phyloP scores from a whole-genome alignment of 2,329 filamentous ascomycete species.

The Aspergillus unguis region DNA sequence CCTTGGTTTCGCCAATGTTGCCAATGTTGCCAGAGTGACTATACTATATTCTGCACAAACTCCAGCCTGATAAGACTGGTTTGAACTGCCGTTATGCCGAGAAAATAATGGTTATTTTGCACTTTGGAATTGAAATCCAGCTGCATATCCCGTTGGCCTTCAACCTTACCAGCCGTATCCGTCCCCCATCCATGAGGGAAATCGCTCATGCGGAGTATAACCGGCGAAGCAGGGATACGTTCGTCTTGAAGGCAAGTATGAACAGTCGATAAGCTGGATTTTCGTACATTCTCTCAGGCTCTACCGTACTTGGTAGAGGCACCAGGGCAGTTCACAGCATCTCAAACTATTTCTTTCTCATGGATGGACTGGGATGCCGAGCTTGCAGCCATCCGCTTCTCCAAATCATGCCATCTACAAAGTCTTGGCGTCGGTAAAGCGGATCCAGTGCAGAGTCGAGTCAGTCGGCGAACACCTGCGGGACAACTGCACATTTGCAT shows the following conservation, averaged over 20 bases:
- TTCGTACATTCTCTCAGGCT: no score
- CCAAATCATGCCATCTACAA: slow-evolving; percentile 3
- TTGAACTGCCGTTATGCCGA: no score
- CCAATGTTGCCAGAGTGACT: no score
- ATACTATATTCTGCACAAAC: no score
- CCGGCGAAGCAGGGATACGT: background rate
- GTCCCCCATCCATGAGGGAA: background rate
- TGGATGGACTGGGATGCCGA: background rate
- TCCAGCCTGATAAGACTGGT: no score
- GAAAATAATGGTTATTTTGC: background rate
- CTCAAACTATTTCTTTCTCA: background rate
- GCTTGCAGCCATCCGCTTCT: background rate
- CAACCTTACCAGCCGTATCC: background rate
- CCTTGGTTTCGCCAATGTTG: no score
- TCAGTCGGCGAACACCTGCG: background rate
- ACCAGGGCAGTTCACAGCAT: background rate
- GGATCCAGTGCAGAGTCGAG: background rate
- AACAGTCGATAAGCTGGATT: no score
- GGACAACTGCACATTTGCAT: background rate
- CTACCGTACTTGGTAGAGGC: no score
- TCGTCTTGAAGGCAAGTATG: no score
- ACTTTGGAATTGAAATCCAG: background rate
- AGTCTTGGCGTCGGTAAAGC: background rate
- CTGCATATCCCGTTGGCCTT: background rate
- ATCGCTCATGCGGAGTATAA: slow-evolving; percentile 2